Base-by-base conservation (phyloP, 2,329 filamentous ascomycete genomes). In the Fusarium clavum region DNA sequence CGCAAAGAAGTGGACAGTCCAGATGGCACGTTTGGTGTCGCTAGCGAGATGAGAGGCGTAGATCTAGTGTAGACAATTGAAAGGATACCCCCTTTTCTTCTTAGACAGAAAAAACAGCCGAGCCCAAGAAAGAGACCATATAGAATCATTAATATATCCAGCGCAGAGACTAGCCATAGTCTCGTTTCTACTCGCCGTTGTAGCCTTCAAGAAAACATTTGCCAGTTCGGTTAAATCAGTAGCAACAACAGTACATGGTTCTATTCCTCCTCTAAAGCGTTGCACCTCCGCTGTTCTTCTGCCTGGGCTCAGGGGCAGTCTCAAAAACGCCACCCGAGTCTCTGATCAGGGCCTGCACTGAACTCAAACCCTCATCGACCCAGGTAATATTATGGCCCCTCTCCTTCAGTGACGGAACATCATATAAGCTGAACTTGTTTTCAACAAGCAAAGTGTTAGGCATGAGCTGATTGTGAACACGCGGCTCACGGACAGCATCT, bases 381-480 rank as follows among this genome's bases (percentile, higher is more conserved):
- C 88, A 92, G 1, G 87, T 89, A 4, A 96, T 86, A 74, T 93
- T 91, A 76, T 96, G 93, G 0, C 92, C 92, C 53, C 86, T 82
- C 3, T 80, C 80, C 54, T 81, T 79, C 86, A 97, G 85, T 65
- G 91, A 3, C 83, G 86, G 8, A 89, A 87, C 0, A 90, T 92
- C 3, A 73, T 76, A 67, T 91, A 90, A 71, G 92, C 27, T 85
- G 71, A 92, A 97, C 0, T 79, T 79, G 32, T 87, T 88, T 80
- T 97, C 94, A 56, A 96, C 90, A 1, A 81, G 82, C 3, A 90
- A 86, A 51, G 81, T 80, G 72, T 94, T 91, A 0, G 94, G 94
- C 56, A 94, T 83, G 12, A 97, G 83, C 80, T 97, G 94, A 76
- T 97, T 93, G 76, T 97, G 94, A 24, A 97, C 81, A 11, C 94